Conservation (phyloP, 768 basidiomycete genomes). For the Xerocomellus amylosporus region DNA sequence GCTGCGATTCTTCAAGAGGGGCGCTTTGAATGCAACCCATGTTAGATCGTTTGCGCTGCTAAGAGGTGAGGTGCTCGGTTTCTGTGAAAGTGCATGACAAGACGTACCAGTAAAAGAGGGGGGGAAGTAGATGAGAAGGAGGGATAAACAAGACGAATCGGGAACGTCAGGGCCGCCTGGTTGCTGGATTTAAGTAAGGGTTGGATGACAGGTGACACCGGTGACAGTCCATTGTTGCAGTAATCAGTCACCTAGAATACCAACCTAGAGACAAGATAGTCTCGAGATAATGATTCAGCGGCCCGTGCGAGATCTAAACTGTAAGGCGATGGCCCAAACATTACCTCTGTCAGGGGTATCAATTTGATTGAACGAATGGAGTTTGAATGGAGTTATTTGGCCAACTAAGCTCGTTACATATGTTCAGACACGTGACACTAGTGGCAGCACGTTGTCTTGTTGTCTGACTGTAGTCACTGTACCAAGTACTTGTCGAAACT, state of each 20-base stretch:
- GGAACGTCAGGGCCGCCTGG: not conserved
- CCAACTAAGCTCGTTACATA: no score
- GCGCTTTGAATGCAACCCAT: slow-evolving; percentile 20
- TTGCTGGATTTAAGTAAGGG: not conserved
- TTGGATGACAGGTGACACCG: not conserved
- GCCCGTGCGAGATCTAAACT: no score
- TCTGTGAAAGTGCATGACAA: not conserved
- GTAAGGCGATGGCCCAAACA: no score
- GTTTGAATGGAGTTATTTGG: no score
- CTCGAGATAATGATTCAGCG: no score
- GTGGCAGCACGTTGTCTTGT: not conserved
- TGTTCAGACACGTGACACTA: slow-evolving; percentile 22
- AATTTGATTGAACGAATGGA: no score
- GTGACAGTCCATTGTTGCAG: not conserved
- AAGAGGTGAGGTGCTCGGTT: not conserved
- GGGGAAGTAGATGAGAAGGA: not conserved
- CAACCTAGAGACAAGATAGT: not conserved
- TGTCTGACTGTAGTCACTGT: no score
- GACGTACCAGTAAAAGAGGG: not conserved
- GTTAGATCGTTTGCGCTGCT: not conserved
- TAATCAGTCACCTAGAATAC: not conserved
- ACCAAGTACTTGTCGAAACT: not conserved
- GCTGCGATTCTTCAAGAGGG: not conserved
- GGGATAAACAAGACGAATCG: not conserved
- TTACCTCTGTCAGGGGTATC: no score